phyloP scores from a whole-genome alignment of 768 basidiomycete species.

The Macrolepiota dolichaula region DNA sequence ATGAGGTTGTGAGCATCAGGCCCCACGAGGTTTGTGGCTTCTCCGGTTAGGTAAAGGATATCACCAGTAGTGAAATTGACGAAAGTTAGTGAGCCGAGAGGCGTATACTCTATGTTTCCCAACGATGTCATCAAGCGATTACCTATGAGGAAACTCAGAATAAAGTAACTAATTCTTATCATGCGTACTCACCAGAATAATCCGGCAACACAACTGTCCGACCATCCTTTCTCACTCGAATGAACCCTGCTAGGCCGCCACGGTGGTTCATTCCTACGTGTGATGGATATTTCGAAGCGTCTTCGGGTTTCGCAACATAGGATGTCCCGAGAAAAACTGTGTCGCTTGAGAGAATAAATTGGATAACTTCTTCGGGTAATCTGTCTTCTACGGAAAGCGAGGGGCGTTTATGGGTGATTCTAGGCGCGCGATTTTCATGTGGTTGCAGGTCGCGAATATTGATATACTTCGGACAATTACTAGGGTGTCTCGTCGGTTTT shows the following conservation, averaged over 20 bases:
- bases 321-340: constrained; percentile 54
- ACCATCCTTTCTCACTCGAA: constrained; percentile 55
- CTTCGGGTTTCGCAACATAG: constrained; percentile 37
- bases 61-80: constrained; percentile 49
- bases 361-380: constrained; percentile 47
- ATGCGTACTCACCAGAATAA: constrained; percentile 42
- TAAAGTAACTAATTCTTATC: background rate
- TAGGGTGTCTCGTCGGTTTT: constrained; percentile 16
- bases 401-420: constrained; percentile 29
- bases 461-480: constrained; percentile 73
- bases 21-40: constrained; percentile 47
- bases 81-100: constrained; percentile 55
- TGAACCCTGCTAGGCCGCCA: constrained; percentile 59
- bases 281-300: constrained; percentile 43
- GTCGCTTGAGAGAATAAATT: constrained; percentile 46
- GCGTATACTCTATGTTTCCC: constrained; percentile 57
- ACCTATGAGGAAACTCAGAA: constrained; percentile 28
- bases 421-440: constrained; percentile 34
- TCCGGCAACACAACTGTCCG: constrained; percentile 58
- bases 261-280: constrained; percentile 65
- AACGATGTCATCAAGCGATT: constrained; percentile 63
- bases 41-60: constrained; percentile 62
- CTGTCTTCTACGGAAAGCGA: constrained; percentile 32
- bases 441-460: constrained; percentile 51
- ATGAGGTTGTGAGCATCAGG: constrained; percentile 46